Evolutionary conservation across 768 basidiomycete genomes (phyloP).

Genomic region (Galerina sulciceps): DNA sequence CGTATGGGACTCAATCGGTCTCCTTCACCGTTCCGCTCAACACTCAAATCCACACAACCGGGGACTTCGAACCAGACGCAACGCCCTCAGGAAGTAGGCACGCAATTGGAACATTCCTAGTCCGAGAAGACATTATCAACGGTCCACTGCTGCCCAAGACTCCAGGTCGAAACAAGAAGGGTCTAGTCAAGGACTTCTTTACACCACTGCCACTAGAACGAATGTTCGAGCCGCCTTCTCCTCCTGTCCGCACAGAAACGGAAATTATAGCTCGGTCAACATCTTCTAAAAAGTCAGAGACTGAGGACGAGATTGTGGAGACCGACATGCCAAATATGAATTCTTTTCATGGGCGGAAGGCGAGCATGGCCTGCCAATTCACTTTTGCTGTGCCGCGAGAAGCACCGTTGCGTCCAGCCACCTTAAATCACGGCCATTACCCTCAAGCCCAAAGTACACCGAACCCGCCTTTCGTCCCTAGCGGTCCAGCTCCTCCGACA

Average conservation of each 20-base stretch:
- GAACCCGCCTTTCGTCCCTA: constrained; percentile 31
- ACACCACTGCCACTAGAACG: constrained; percentile 84
- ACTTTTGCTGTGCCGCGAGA: constrained; percentile 71
- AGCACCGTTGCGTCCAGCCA: constrained; percentile 30
- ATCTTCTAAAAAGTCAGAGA: constrained; percentile 1
- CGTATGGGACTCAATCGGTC: constrained; percentile 57
- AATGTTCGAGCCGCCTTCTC: constrained; percentile 95
- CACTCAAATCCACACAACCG: constrained; percentile 54
- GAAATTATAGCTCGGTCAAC: constrained; percentile 18
- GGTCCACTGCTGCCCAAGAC: constrained; percentile 66
- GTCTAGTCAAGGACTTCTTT: constrained; percentile 81
- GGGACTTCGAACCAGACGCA: constrained; percentile 34
- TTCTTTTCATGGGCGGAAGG: constrained; percentile 48
- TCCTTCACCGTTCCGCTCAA: constrained; percentile 64
- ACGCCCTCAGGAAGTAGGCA: constrained; percentile 30
- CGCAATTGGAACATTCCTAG: constrained; percentile 71
- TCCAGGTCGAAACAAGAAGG: constrained; percentile 63
- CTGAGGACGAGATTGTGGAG: constrained; percentile 49
- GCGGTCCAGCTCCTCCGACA: constrained; percentile 43
- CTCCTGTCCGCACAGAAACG: constrained; percentile 44
- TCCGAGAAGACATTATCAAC: constrained; percentile 68
- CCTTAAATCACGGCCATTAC: constrained; percentile 26
- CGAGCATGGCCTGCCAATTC: constrained; percentile 63
- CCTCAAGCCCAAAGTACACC: constrained; percentile 73
- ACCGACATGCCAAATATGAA: constrained; percentile 55